Evolutionary conservation across 148 eudicot genomes (phyloP), one percentile per base, ranked within the genome.

Genomic region (Polygonum maritimum): DNA sequence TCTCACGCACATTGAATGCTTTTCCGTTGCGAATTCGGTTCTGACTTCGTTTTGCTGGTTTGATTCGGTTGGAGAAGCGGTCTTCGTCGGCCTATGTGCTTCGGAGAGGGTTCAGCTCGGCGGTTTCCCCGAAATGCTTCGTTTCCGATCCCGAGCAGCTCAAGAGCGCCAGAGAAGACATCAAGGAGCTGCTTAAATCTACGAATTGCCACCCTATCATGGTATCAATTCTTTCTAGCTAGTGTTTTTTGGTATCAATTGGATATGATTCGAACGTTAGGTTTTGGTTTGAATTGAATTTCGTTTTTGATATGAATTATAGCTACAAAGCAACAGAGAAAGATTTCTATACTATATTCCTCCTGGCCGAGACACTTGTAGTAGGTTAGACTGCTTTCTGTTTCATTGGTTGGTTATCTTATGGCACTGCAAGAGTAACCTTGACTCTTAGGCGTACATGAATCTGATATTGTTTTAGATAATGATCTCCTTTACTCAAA

Each of bases 121-220:
- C 14, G 44, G 39, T 76, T 31, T 19, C 82, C 51, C 84, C 92
- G 15, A 88, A 83, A 79, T 85, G 92, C 79, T 78, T 48, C 26
- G 89, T 88, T 26, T 89, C 96, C 3, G 81, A 85, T 81, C 86
- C 89, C 40, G 82, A 80, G 38, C 87, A 91, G 83, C 77, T 91
- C 75, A 86, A 83, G 76, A 87, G 82, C 70, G 96, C 96, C 0
- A 85, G 88, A 52, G 87, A 91, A 36, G 92, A 91, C 73, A 87
- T 91, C 55, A 87, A 80, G 41, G 82, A 83, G 81, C 89, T 91
- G 22, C 91, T 91, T 31, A 77, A 57, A 13, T 76, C 85, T 52
- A 87, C 69, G 10, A 89, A 82, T 73, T 91, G 89, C 48, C 96
- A 91, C 82, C 96, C 96, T 48, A 87, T 91, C 70, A 72, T 91